Conservation (phyloP, 768 basidiomycete genomes). For the Psilocybe cyanescens region DNA sequence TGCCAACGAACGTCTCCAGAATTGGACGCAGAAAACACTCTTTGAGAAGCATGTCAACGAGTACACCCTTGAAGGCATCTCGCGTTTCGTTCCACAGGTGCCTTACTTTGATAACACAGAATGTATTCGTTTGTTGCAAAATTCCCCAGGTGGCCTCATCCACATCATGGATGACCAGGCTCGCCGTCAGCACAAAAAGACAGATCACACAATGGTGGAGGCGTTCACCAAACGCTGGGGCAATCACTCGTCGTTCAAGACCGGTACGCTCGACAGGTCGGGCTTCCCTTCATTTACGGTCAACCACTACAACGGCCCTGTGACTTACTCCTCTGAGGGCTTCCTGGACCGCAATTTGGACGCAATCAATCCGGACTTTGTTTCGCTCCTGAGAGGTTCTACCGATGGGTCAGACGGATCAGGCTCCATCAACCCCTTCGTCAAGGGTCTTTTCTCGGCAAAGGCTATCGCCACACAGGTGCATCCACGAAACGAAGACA, state of each 20-base stretch:
- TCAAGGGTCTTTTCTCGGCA: constrained; percentile 85
- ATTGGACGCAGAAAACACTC: constrained; percentile 77
- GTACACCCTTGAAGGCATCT: constrained; percentile 82
- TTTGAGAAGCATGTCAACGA: constrained; percentile 86
- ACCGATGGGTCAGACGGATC: constrained; percentile 62
- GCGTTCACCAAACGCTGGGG: constrained; percentile 95
- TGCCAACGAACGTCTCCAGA: constrained; percentile 89
- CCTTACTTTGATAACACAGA: constrained; percentile 92
- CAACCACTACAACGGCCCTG: constrained; percentile 89
- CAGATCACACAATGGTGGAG: constrained; percentile 92
- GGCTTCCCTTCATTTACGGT: constrained; percentile 89
- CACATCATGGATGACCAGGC: constrained; percentile 99
- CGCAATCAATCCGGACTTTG: constrained; percentile 90
- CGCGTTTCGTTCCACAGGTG: constrained; percentile 65
- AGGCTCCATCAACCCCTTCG: constrained; percentile 89
- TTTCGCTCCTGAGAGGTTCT: constrained; percentile 81
- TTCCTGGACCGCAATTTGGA: constrained; percentile 92
- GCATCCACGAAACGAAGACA: constrained; percentile 92
- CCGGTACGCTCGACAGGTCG: constrained; percentile 72
- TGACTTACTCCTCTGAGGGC: constrained; percentile 88
- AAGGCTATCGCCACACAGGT: constrained; percentile 92
- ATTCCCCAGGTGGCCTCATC: constrained; percentile 87
- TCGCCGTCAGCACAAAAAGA: constrained; percentile 84
- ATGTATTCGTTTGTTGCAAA: constrained; percentile 84
- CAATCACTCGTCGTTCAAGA: constrained; percentile 91